Base-by-base conservation (phyloP, 139 green algal species). In the Chlamydomonas asymmetrica region DNA sequence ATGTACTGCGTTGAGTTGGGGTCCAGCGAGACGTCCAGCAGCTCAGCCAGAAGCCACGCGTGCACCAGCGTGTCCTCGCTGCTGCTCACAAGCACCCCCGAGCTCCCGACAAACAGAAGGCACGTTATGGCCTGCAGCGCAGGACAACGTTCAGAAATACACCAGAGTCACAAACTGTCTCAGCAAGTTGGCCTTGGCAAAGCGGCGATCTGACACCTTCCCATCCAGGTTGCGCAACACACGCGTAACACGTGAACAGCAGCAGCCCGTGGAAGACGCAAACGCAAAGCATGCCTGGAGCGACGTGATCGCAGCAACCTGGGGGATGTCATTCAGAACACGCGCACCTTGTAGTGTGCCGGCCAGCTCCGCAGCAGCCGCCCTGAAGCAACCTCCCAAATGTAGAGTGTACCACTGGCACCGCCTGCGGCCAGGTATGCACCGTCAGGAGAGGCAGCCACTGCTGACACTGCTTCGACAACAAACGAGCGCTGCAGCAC, bases 271-370 rank as follows among this genome's bases (percentile, higher is more conserved):
- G 48, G 16, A 20, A 56, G n/a, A n/a, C n/a, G n/a, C 49, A 60
- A 29, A 60, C 23, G 49, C 49, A 20, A 29, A 23, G 49, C 49
- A 29, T 60, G 49, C 49, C 49, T 60, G 49, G 49, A n/a, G n/a
- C n/a, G n/a, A n/a, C 49, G 23, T 60, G 60, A 35, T 35, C 22
- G n/a, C n/a, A n/a, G n/a, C n/a, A n/a, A 31, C 20, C 20, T 63
- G 20, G 8, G 56, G 8, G 8, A 32, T 63, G 56, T 25, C n/a
- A 52, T 16, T 52, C 10, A 10, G 10, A 18, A 62, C 7, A 7
- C 5, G 7, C 54, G 29, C 57, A 89, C 89, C 84, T 95, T 95
- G 88, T 97, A 98, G 82, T 98, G 94, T 2, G 88, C 91, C 9
- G 87, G 69, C 95, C 94, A 98, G 23, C 39, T 86, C 10, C 83